phyloP scores from a whole-genome alignment of 495 filamentous ascomycete species.

The Neurospora sp. region DNA sequence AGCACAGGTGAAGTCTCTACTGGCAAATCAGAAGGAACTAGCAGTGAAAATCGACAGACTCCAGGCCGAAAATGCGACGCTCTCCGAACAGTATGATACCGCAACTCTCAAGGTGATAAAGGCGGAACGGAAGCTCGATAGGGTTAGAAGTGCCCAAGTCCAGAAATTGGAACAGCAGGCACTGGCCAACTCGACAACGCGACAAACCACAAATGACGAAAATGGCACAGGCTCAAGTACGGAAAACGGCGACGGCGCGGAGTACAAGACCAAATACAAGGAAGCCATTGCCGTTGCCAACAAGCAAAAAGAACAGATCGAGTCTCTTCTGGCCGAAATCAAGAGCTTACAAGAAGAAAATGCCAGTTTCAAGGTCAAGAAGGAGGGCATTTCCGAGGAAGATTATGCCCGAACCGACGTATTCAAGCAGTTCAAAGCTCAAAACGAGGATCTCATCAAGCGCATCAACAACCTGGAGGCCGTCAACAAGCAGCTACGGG shows the following conservation, averaged over 20 bases:
- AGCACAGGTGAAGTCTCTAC: conserved; percentile 56
- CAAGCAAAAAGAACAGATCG: conserved; percentile 81
- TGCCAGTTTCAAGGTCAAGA: conserved; percentile 47
- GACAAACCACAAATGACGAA: conserved; percentile 42
- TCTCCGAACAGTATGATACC: conserved; percentile 71
- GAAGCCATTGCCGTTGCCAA: conserved; percentile 62
- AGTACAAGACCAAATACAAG: conserved; percentile 48
- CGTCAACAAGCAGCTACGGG: conserved; percentile 70
- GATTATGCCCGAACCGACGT: conserved; percentile 87
- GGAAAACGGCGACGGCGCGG: conserved; percentile 53
- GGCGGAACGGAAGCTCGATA: conserved; percentile 87
- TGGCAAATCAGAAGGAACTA: conserved; percentile 74
- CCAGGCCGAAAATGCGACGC: conserved; percentile 67
- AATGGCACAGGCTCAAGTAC: conserved; percentile 46
- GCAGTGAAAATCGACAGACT: conserved; percentile 66
- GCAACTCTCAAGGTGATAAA: conserved; percentile 87
- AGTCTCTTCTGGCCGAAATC: conserved; percentile 68
- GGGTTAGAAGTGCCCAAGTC: conserved; percentile 77
- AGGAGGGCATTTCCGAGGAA: conserved; percentile 71
- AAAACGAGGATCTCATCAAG: conserved; percentile 86
- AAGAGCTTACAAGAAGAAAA: conserved; percentile 68
- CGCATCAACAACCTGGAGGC: conserved; percentile 88
- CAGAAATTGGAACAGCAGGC: conserved; percentile 88
- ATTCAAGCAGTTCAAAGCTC: conserved; percentile 81
- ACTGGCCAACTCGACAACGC: conserved; percentile 48